These are phyloP conservation scores for Sporothrix variecibatus DNA, from an alignment of 2,329 filamentous ascomycete species.

Conservation along the genomic window DNA sequence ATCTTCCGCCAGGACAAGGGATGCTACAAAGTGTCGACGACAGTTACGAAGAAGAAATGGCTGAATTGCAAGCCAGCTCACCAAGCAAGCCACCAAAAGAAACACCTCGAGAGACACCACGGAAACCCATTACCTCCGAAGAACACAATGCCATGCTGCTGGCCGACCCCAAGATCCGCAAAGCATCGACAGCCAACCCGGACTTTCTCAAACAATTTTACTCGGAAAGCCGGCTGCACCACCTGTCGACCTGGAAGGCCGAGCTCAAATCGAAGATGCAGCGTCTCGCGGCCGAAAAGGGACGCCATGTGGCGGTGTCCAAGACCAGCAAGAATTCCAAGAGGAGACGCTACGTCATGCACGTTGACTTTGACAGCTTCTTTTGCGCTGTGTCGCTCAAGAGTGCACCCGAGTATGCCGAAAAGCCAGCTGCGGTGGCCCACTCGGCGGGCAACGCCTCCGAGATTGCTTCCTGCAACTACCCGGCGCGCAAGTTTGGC, in stretches of 20 bases:
- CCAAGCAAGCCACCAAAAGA: constrained; percentile 1
- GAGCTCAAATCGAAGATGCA: constrained; percentile 89
- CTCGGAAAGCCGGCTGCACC: constrained; percentile 89
- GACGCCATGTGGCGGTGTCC: constrained; percentile 37
- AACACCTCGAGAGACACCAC: not conserved
- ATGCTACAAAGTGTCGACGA: not conserved
- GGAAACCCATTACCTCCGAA: constrained; percentile 69
- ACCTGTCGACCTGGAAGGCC: constrained; percentile 95
- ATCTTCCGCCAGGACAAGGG: not conserved
- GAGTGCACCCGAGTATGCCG: constrained; percentile 70
- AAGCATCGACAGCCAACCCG: constrained; percentile 88
- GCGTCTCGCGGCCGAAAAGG: constrained; percentile 71
- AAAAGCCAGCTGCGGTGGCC: constrained; percentile 85
- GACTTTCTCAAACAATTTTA: constrained; percentile 95
- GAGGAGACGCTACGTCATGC: constrained; percentile 79
- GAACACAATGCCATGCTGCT: constrained; percentile 88
- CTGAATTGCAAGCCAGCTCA: not conserved
- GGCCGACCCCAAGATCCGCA: constrained; percentile 79
- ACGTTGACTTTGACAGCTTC: constrained; percentile 98
- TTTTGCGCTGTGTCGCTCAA: constrained; percentile 91
- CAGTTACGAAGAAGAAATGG: not conserved
- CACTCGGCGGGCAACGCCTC: constrained; percentile 83
- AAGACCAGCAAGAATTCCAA: constrained; percentile 41
- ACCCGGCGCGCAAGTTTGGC: constrained; percentile 80
- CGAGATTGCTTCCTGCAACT: constrained; percentile 97